Base-by-base conservation (phyloP, 2,329 filamentous ascomycete species). In the Botrytis tulipae region DNA sequence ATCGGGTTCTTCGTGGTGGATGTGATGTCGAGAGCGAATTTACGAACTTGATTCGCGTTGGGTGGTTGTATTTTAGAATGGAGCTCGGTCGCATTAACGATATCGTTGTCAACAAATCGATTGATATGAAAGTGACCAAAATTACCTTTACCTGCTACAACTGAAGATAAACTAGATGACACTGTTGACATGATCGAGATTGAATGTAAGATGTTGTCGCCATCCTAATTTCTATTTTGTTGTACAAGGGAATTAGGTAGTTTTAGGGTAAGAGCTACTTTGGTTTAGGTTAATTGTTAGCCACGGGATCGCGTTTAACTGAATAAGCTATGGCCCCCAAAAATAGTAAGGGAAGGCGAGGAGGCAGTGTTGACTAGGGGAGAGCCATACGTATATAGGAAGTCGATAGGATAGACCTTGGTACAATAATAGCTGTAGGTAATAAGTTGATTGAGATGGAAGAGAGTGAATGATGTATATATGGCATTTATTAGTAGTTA, bases 121-220 rank as follows among this genome's bases (percentile, higher is more conserved):
- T 72, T 73, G 25, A 76, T 62, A 32, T 74, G 75, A 67, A 79
- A 78, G 32, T 67, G 46, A 16, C 60, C 61, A 44, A 72, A 67
- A 46, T 57, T 72, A 25, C 70, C 60, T 66, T 63, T 42, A 25
- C 40, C 75, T 35, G 74, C 75, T 48, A 78, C 75, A 71, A 77
- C 63, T 73, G 75, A 69, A 67, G 76, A 73, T 68, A 68, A 73
- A 66, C 72, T 70, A 66, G 72, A 70, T 74, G 78, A 75, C 51
- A 76, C 77, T 74, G 78, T 78, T 75, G 77, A 78, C 77, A 80
- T 80, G 40, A 71, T 78, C 73, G 73, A 67, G 62, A 70, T 54
- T 65, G 72, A 71, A 44, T 40, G 74, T 67, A 54, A 67, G 75
- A 75, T 46, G 71, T 67, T 76, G 74, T 78, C 76, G 76, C 77